Base-by-base conservation (phyloP, 495 filamentous ascomycete species). In the Penicillium bialowiezense region DNA sequence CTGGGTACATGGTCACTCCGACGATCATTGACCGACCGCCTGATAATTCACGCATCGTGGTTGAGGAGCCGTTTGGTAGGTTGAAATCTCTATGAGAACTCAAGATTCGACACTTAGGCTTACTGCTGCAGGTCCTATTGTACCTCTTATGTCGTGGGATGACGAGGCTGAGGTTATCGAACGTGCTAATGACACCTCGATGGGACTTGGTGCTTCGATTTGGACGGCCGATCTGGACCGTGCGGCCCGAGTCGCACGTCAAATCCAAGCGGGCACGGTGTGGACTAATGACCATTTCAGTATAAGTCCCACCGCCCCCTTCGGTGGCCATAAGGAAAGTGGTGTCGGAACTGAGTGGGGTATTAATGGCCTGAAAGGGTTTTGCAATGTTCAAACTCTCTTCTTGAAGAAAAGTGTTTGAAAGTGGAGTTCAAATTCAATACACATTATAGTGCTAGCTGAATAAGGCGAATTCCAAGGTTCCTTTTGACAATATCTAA, bases 291-390 rank as follows among this genome's bases (percentile, higher is more conserved):
- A 42, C 1, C 39, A 42, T 21, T 44, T 53, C 17, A 52, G 50
- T 9, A 39, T 43, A 3, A 47, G 39, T 7, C 74, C 74, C 17
- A 72, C 69, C 39, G 78, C 76, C 3, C 73, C 73, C 56, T 83
- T 87, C 51, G 70, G 63, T 19, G 83, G 83, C 15, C 75, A 79
- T 63, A 86, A 87, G 71, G 75, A 84, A 55, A 78, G 72, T 48
- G 83, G 83, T 8, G 75, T 83, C 41, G 82, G 82, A 5, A 78
- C 76, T 7, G 83, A 84, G 61, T 76, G 80, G 61, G 77, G 77
- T n/a, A 66, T 68, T 42, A 72, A 74, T 36, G 82, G 82, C 0
- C 51, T 85, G 43, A 62, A 81, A 55, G 67, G 72, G 17, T 86
- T 80, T 56, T 70, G 67, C 50, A 80, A 86, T 48, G 71, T 73